Evolutionary conservation across 768 basidiomycete genomes (phyloP).

Genomic region (Boletus patriciae): DNA sequence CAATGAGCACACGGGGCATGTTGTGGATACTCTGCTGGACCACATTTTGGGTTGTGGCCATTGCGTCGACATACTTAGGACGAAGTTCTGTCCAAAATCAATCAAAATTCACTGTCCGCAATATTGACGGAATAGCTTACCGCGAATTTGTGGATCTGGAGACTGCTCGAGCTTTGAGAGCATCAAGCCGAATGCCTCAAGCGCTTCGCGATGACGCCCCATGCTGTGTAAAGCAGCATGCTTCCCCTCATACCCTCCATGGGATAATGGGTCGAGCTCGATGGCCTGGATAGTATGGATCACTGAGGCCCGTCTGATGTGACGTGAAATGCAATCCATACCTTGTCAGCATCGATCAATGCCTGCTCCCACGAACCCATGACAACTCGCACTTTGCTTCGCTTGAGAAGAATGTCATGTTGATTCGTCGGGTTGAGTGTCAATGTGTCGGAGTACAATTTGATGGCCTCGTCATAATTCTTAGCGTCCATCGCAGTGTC

Average conservation of each 20-base stretch:
- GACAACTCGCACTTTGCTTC: too few relatives aligned
- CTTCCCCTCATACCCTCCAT: background rate
- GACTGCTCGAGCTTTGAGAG: background rate
- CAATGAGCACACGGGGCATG: slow-evolving; percentile 4
- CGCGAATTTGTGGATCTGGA: background rate
- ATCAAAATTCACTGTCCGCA: too few relatives aligned
- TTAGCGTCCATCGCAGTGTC: background rate
- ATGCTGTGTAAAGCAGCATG: background rate
- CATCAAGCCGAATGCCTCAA: background rate
- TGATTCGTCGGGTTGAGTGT: background rate
- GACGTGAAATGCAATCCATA: background rate
- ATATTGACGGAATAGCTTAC: background rate
- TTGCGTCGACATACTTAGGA: background rate
- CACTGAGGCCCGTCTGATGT: too few relatives aligned
- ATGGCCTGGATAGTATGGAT: background rate
- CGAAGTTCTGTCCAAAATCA: background rate
- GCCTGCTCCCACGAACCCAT: too few relatives aligned
- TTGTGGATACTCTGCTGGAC: background rate
- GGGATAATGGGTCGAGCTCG: background rate
- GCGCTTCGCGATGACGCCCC: background rate
- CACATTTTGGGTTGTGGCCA: background rate
- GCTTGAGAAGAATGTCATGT: background rate
- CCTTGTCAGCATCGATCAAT: too few relatives aligned
- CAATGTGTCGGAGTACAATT: background rate
- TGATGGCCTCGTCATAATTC: background rate